Evolutionary conservation across 495 filamentous ascomycete species (phyloP), one percentile per base, ranked within the genome.

Genomic region (Podospora conica): DNA sequence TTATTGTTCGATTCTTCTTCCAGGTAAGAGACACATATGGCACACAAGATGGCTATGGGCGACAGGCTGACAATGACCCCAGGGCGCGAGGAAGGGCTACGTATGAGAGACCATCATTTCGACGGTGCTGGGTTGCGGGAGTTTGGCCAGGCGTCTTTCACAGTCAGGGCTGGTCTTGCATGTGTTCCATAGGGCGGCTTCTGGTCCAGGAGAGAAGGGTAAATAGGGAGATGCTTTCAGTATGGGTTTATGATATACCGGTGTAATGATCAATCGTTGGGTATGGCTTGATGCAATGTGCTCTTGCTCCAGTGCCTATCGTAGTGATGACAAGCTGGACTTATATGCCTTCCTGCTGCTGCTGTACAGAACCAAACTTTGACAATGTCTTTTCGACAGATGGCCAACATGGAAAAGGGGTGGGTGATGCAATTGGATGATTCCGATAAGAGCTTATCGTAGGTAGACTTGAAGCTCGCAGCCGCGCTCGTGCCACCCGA

Each of bases 1-100:
- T 99, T 74, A 88, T 99, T 73, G 96, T 99, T 69, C 81, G 92
- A 65, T 97, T 98, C 87, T 98, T 98, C 79, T 98, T 98, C 85
- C 94, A 97, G 82, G 93, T 83, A 77, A 57, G 79, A 48, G 18
- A 48, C 15, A n/a, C 40, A n/a, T 18, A n/a, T n/a, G n/a, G n/a
- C 15, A 48, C 33, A n/a, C 33, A n/a, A n/a, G n/a, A n/a, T 1
- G 18, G 40, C 18, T 48, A 12, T 1, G 40, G 6, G 15, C 56
- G 21, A 5, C 25, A 53, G 40, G 66, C 74, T 77, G 31, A 68
- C 64, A 66, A 72, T 31, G 59, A 56, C 21, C 25, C 10, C 27
- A 85, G 81, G 84, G 84, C 53, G 84, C 84, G 23, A 74, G 84
- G 67, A 86, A 86, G 78, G 84, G 83, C 56, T 86, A 86, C 66